Evolutionary conservation across 192 early-diverging fungal genomes (phyloP), one percentile per base, ranked within the genome.

Genomic region (Umbelopsis isabellina): DNA sequence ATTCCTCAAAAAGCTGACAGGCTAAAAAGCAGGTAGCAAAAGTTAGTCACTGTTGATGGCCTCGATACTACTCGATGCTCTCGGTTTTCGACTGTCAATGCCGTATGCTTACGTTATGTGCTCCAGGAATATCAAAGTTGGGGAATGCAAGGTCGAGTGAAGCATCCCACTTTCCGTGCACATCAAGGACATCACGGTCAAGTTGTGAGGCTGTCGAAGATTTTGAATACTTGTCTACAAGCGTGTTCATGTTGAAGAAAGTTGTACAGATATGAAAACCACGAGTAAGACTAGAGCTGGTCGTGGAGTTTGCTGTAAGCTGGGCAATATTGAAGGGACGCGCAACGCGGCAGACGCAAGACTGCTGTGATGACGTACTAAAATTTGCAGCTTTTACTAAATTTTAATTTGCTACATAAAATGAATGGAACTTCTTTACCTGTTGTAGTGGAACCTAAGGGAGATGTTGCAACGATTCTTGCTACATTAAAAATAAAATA

Each of bases 1-100:
- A 58, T 89, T 82, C 82, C 93, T 87, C 76, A 95, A 80, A 72
- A 97, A 97, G 46, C 88, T 90, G 12, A 93, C 85, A 25, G 95
- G 97, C 92, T 98, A 41, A 0, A 79, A 52, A 49, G 41, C 45
- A 41, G 25, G 47, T 46, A 30, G 2, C 16, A 4, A 46, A 46
- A 27, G 11, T 72, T 22, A 33, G 55, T 49, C 27, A 46, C n/a
- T 7, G 55, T 61, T 35, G 16, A 41, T 4, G 1, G 27, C 27
- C 27, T 30, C 1, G 27, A 30, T 30, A 30, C 27, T 30, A 30
- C 27, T 30, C 27, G 27, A 30, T 41, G 37, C 37, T 6, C 37
- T 9, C 10, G 37, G 27, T 41, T 10, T 41, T 6, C 37, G 37
- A 41, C 5, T 41, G 37, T 5, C 37, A 41, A 10, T 41, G 37